phyloP scores from a whole-genome alignment of 495 filamentous ascomycete genomes.

The Tuber brumale region DNA sequence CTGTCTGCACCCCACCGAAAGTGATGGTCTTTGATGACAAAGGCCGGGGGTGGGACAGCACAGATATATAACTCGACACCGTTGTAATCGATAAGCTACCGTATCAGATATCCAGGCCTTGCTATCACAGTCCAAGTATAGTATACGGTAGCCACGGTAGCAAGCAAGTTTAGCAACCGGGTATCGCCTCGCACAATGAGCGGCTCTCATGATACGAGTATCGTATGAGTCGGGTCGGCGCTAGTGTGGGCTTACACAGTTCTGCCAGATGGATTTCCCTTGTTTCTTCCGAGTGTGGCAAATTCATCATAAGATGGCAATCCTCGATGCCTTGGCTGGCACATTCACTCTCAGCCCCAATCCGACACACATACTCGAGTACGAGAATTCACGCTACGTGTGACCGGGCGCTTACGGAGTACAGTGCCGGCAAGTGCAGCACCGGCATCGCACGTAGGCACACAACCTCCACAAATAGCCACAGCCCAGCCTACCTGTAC shows the following conservation, averaged over 20 bases:
- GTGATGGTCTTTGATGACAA: background rate
- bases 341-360: no score
- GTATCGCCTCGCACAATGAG: background rate
- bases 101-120: background rate
- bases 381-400: background rate
- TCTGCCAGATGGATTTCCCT: no score
- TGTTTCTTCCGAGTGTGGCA: no score
- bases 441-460: background rate
- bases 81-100: background rate
- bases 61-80: background rate
- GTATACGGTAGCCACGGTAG: background rate
- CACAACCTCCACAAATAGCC: background rate
- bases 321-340: no score
- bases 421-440: no score
- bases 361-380: no score
- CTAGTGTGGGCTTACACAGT: no score
- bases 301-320: no score
- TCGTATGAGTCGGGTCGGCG: background rate
- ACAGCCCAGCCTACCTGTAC: background rate
- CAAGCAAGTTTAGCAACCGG: background rate
- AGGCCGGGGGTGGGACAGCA: background rate
- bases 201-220: background rate
- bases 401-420: background rate
- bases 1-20: background rate
- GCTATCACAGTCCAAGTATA: background rate